phyloP scores from a whole-genome alignment of 495 filamentous ascomycete species.

The Trichocladium antarcticum region DNA sequence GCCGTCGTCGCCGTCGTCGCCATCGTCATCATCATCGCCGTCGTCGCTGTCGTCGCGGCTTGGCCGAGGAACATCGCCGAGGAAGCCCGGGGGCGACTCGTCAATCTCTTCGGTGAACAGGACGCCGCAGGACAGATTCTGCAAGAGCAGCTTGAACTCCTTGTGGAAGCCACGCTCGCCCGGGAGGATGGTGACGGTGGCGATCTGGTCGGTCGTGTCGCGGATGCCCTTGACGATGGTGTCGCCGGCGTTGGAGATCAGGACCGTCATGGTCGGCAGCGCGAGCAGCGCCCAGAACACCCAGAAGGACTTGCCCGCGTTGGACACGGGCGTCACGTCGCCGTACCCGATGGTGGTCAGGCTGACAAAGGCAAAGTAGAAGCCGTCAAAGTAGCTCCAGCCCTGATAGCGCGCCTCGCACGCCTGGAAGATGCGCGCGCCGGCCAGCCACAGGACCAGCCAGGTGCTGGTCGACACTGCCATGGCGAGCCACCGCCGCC shows the following conservation, averaged over 20 bases:
- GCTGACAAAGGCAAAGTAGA: slow-evolving; percentile 73
- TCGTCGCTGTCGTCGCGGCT: neutral
- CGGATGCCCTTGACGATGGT: slow-evolving; percentile 61
- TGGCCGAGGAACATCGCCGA: slow-evolving; percentile 27
- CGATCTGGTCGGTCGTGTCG: slow-evolving; percentile 58
- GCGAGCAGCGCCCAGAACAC: slow-evolving; percentile 84
- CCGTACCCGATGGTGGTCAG: slow-evolving; percentile 83
- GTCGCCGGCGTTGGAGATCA: slow-evolving; percentile 75
- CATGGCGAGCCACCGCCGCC: slow-evolving; percentile 59
- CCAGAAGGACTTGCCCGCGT: slow-evolving; percentile 68
- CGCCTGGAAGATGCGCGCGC: slow-evolving; percentile 58
- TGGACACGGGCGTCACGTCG: slow-evolving; percentile 58
- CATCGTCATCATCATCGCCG: slow-evolving; percentile 10
- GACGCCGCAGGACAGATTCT: slow-evolving; percentile 28
- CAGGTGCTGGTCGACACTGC: slow-evolving; percentile 51
- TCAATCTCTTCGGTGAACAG: slow-evolving; percentile 26
- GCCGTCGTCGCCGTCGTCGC: neutral
- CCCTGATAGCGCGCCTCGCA: slow-evolving; percentile 34
- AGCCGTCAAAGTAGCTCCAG: slow-evolving; percentile 70
- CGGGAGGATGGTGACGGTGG: slow-evolving; percentile 65
- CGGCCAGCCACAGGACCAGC: slow-evolving; percentile 66
- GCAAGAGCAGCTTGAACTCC: slow-evolving; percentile 29
- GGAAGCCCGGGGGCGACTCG: slow-evolving; percentile 31
- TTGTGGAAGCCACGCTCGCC: slow-evolving; percentile 45
- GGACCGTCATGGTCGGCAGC: slow-evolving; percentile 68